phyloP scores from a whole-genome alignment of 257 asterid genomes.

The Henckelia pumila region DNA sequence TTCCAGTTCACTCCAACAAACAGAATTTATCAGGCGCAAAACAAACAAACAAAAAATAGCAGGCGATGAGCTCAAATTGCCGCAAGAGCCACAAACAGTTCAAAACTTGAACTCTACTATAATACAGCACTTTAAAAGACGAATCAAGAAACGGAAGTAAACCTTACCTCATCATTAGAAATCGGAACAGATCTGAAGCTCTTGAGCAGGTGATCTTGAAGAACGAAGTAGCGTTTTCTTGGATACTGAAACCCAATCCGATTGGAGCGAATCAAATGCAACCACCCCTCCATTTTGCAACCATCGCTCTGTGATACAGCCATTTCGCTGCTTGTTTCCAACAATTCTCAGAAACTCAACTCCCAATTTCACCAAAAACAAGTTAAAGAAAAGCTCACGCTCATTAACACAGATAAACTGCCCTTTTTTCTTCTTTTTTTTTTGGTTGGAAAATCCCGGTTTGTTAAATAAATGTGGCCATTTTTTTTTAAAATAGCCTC shows the following conservation, averaged over 20 bases:
- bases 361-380: conserved; percentile 17
- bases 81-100: conserved; percentile 10
- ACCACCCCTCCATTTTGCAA: conserved; percentile 90
- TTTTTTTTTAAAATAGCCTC: too few relatives aligned
- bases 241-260: conserved; percentile 91
- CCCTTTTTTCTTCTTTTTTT: too few relatives aligned
- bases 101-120: not conserved
- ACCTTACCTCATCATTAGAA: conserved; percentile 70
- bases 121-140: too few relatives aligned
- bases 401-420: too few relatives aligned
- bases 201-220: conserved; percentile 75
- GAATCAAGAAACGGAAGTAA: not conserved
- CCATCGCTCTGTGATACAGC: conserved; percentile 53
- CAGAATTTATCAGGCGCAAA: not conserved
- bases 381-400: too few relatives aligned
- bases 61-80: conserved; percentile 13
- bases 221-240: conserved; percentile 84
- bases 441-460: too few relatives aligned
- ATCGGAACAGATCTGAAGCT: conserved; percentile 80
- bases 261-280: conserved; percentile 80
- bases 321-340: conserved; percentile 30
- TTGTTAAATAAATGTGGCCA: too few relatives aligned
- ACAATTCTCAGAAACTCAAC: conserved; percentile 7
- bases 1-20: not conserved
- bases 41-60: conserved; percentile 1